Evolutionary conservation across 2,329 filamentous ascomycete genomes (phyloP).

Genomic region (Rosellinia necatrix): DNA sequence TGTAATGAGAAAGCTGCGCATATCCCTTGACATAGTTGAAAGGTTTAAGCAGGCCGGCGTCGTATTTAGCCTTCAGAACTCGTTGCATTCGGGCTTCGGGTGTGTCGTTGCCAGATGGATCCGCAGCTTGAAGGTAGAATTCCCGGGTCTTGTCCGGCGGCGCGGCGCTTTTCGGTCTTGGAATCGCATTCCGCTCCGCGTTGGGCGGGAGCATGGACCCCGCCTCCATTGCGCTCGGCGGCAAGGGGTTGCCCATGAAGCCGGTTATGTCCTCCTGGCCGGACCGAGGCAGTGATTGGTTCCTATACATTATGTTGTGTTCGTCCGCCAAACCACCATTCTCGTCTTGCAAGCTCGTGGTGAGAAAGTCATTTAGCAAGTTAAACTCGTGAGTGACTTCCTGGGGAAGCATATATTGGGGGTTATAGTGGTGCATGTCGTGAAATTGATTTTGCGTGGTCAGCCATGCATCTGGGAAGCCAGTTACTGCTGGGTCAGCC

Average conservation of each 20-base stretch:
- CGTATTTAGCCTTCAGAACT: conserved; percentile 91
- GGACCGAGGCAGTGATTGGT: conserved; percentile 40
- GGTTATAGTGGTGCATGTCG: conserved; percentile 93
- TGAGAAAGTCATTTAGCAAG: conserved; percentile 93
- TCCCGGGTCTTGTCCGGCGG: conserved; percentile 76
- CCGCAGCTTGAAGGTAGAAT: conserved; percentile 96
- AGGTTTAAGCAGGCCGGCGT: conserved; percentile 89
- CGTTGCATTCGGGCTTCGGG: conserved; percentile 96
- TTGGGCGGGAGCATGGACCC: conserved; percentile 55
- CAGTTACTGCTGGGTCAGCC: conserved; percentile 63
- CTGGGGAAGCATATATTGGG: conserved; percentile 89
- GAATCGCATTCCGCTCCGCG: conserved; percentile 58
- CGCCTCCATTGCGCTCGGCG: conserved; percentile 43
- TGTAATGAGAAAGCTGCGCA: conserved; percentile 83
- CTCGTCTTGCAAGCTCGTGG: conserved; percentile 88
- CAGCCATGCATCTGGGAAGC: conserved; percentile 83
- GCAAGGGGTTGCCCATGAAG: conserved; percentile 47
- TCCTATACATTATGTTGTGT: conserved; percentile 51
- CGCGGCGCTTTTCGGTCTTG: conserved; percentile 63
- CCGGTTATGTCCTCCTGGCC: conserved; percentile 54
- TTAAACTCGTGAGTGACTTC: conserved; percentile 98
- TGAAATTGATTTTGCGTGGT: conserved; percentile 81
- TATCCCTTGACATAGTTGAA: conserved; percentile 99
- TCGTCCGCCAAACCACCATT: conserved; percentile 73
- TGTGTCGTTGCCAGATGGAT: conserved; percentile 82